These are phyloP conservation scores for Setaria viridis DNA, from an alignment of 202 grass and related monocot genomes.

Conservation along the genomic window DNA sequence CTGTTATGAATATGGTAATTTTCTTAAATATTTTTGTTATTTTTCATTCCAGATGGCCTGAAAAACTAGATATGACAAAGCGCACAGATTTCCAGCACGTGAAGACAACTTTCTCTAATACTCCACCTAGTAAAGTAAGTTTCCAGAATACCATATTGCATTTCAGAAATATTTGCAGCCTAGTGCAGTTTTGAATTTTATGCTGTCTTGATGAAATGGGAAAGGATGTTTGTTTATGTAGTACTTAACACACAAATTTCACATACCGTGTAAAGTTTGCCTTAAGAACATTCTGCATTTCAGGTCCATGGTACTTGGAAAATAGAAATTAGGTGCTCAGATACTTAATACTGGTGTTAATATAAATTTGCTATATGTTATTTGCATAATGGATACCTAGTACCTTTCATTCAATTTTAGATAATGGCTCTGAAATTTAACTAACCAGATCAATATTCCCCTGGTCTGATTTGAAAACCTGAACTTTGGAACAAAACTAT, in stretches of 20 bases:
- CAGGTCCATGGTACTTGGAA: constrained; percentile 15
- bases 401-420: constrained; percentile 9
- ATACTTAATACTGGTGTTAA: neutral
- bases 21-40: constrained; percentile 21
- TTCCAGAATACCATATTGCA: constrained; percentile 29
- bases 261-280: constrained; percentile 35
- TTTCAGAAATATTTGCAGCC: constrained; percentile 35
- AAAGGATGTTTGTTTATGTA: constrained; percentile 6
- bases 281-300: constrained; percentile 38
- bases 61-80: constrained; percentile 91
- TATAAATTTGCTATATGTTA: constrained; percentile 8
- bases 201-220: constrained; percentile 14
- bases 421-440: constrained; percentile 18
- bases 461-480: neutral
- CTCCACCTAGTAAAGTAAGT: constrained; percentile 80
- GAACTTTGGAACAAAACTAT: neutral
- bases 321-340: neutral
- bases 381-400: neutral
- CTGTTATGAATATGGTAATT: constrained; percentile 6
- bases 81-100: constrained; percentile 83
- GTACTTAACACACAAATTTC: constrained; percentile 29
- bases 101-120: constrained; percentile 85
- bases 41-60: constrained; percentile 73
- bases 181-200: constrained; percentile 21
- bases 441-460: neutral